phyloP scores from a whole-genome alignment of 176 grass and related monocot species.

The Puccinellia tenuiflora region DNA sequence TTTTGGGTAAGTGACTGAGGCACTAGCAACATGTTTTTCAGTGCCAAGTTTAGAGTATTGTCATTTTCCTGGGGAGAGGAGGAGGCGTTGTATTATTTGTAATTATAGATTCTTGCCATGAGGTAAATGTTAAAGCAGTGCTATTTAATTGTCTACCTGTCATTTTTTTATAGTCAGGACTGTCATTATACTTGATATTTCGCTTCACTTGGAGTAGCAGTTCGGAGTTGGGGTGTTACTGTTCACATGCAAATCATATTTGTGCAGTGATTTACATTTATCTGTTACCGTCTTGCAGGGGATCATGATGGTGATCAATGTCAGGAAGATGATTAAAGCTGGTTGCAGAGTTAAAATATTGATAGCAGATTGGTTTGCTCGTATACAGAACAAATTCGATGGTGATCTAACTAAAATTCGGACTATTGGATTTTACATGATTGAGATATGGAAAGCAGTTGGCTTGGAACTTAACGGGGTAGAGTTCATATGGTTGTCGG shows the following conservation, averaged over 20 bases:
- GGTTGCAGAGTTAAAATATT: neutral
- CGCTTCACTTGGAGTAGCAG: neutral
- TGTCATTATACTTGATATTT: neutral
- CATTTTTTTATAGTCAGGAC: neutral
- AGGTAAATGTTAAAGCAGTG: neutral
- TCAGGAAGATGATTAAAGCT: neutral
- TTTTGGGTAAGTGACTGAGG: neutral
- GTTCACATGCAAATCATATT: neutral
- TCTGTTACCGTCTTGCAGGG: neutral
- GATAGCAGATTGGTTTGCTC: neutral
- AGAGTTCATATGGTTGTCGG: conserved; percentile 31
- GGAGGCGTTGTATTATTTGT: neutral
- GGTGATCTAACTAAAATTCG: neutral
- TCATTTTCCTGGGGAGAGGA: neutral
- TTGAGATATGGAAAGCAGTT: neutral
- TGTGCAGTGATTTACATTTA: neutral
- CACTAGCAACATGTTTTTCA: neutral
- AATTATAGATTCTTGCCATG: neutral
- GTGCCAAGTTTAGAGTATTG: neutral
- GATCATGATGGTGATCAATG: neutral
- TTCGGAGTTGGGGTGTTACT: neutral
- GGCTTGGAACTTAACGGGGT: neutral
- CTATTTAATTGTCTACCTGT: neutral
- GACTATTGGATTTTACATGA: neutral
- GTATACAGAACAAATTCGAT: neutral